Conservation (phyloP, 2,329 filamentous ascomycete species). For the Emergomyces orientalis region DNA sequence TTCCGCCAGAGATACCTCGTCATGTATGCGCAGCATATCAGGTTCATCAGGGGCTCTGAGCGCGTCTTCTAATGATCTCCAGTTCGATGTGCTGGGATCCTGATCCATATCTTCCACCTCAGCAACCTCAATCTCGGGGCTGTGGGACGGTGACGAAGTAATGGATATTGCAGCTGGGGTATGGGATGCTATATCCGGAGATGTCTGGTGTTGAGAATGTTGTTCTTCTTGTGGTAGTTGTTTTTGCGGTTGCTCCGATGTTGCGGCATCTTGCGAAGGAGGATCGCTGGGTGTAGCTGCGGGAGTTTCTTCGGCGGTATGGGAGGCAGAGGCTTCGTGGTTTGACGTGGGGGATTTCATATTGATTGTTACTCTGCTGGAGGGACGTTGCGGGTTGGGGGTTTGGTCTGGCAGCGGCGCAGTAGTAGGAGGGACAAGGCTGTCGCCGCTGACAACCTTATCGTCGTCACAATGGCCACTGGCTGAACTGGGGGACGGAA, state of each 20-base stretch:
- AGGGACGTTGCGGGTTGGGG: constrained; percentile 25
- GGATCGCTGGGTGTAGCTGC: neutral
- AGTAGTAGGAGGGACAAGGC: constrained; percentile 11
- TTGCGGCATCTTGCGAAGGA: neutral
- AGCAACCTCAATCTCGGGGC: constrained; percentile 42
- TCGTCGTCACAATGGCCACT: constrained; percentile 3
- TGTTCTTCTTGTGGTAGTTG: neutral
- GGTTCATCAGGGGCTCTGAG: constrained; percentile 24
- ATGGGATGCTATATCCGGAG: constrained; percentile 11
- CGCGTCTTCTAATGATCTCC: constrained; percentile 32
- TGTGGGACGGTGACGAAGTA: constrained; percentile 36
- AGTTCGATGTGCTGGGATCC: constrained; percentile 37
- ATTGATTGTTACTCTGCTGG: constrained; percentile 42
- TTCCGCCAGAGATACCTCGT: constrained; percentile 26
- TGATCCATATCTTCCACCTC: constrained; percentile 43
- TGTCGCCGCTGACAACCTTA: neutral
- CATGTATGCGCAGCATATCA: constrained; percentile 30
- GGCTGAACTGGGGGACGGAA: constrained; percentile 17
- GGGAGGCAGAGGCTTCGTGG: constrained; percentile 16
- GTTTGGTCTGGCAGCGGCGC: constrained; percentile 18
- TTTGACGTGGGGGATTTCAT: constrained; percentile 29
- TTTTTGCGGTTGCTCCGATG: constrained; percentile 9
- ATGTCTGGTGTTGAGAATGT: neutral
- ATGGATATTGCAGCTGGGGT: constrained; percentile 31
- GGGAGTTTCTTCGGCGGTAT: constrained; percentile 12